Base-by-base conservation (phyloP, 768 basidiomycete species). In the Russula lepida region DNA sequence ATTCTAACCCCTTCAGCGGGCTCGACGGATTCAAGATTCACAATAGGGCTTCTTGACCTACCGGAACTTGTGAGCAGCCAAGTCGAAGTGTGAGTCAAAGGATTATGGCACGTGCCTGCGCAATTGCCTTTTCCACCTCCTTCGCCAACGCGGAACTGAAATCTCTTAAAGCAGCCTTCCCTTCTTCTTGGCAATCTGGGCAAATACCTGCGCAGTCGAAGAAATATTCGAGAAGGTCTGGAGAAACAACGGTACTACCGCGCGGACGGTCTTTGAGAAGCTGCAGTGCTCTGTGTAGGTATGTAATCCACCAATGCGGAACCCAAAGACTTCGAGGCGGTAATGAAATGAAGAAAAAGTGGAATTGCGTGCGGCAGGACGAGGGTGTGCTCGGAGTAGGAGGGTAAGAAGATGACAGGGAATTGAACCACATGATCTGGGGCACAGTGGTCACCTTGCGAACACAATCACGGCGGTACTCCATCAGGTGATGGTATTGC, bases 1-100 rank as follows among this genome's bases (percentile, higher is more conserved):
- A 56, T 25, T 25, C 23, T 8, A 13, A 5, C n/a, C 27, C 35
- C 4, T 54, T 37, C 52, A n/a, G 6, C 12, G 33, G 58, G 13
- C n/a, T 35, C n/a, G 33, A 32, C 12, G 9, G 6, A 19, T 28
- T 61, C 55, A 62, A 37, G 43, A 33, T 35, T 46, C 60, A 25
- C 63, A 61, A 51, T 60, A 61, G 27, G 63, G 63, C 48, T 61
- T 64, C 46, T 30, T 48, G 9, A 64, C 63, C 63, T 64, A 27
- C 15, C n/a, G n/a, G 21, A 27, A 47, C 15, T 47, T 43, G 33
- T 63, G 17, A 63, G 53, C 39, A 27, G 9, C 21, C 44, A 21
- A 21, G 53, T n/a, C 21, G 51, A 21, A 21, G 53, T n/a, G 9
- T 5, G 28, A 15, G 33, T 43, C 53, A 60, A 54, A 27, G 6